Percentiles rank a stretch among this genome's conserved stretches.
phyloP scores from a whole-genome alignment of 768 basidiomycete genomes.

The Lentinula sp. region DNA sequence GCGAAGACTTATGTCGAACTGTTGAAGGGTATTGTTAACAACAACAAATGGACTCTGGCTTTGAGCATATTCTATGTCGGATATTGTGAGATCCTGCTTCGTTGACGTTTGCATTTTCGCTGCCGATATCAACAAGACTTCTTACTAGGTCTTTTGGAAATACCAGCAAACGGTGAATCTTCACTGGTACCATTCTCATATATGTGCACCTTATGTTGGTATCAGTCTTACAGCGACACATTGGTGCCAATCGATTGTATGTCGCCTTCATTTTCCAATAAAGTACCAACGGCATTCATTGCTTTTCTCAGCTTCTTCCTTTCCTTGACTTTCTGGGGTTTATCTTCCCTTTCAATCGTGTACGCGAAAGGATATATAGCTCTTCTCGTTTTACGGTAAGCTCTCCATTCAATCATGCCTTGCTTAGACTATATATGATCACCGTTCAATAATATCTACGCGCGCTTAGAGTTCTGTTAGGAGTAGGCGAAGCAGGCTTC shows the following conservation, averaged over 20 bases:
- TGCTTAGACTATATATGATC: too few relatives aligned
- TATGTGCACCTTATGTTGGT: not conserved
- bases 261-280: conserved; percentile 6
- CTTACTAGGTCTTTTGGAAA: conserved; percentile 41
- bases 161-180: conserved; percentile 44
- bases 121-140: not conserved
- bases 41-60: conserved; percentile 51
- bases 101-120: not conserved
- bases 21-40: conserved; percentile 39
- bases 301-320: conserved; percentile 41
- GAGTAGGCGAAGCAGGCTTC: conserved; percentile 56
- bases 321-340: conserved; percentile 45
- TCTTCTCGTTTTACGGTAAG: conserved; percentile 35
- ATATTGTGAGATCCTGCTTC: conserved; percentile 33
- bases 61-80: conserved; percentile 59
- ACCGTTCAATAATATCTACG: too few relatives aligned
- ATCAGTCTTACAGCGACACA: conserved; percentile 47
- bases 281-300: not conserved
- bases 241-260: conserved; percentile 54
- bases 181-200: not conserved
- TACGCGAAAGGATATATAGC: conserved; percentile 50
- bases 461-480: conserved; percentile 38
- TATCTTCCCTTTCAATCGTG: conserved; percentile 45
- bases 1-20: not conserved
- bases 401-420: too few relatives aligned